Conservation (phyloP, 495 filamentous ascomycete genomes). For the Penicillium lividum region DNA sequence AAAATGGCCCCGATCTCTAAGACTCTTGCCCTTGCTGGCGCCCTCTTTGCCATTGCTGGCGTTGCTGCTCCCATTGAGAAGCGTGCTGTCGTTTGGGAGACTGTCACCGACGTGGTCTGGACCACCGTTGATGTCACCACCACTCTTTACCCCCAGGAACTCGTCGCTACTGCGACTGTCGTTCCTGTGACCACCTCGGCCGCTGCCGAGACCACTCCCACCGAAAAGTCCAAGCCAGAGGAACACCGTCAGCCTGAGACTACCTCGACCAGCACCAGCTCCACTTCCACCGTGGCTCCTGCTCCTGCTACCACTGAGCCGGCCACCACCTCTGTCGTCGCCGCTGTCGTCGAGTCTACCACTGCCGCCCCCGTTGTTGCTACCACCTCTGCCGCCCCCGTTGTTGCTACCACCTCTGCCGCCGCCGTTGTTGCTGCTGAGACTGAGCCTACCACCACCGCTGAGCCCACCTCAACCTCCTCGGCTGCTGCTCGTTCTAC, state of each 20-base stretch:
- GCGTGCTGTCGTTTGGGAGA: slow-evolving; percentile 39
- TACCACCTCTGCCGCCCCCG: slow-evolving; percentile 10
- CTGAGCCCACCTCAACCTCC: slow-evolving; percentile 14
- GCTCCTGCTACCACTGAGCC: slow-evolving; percentile 1
- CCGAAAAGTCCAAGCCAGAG: slow-evolving; percentile 11
- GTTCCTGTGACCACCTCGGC: slow-evolving; percentile 16
- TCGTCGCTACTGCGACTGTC: slow-evolving; percentile 19
- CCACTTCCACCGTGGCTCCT: slow-evolving; percentile 4
- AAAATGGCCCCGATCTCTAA: slow-evolving; percentile 47
- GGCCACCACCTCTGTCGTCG: slow-evolving; percentile 1
- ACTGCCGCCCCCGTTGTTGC: slow-evolving; percentile 14
- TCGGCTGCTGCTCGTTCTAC: slow-evolving; percentile 15
- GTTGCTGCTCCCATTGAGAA: slow-evolving; percentile 41
- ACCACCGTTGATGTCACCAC: slow-evolving; percentile 47
- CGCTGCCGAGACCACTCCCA: slow-evolving; percentile 9
- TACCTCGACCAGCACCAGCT: slow-evolving; percentile 11
- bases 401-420: slow-evolving; percentile 11
- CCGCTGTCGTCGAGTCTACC: slow-evolving; percentile 4
- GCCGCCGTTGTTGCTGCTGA: slow-evolving; percentile 11
- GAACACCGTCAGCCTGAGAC: background rate
- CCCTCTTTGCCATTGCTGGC: slow-evolving; percentile 39
- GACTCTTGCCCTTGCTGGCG: slow-evolving; percentile 43
- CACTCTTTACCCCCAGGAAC: slow-evolving; percentile 36
- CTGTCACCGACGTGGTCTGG: slow-evolving; percentile 39
- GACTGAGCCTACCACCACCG: slow-evolving; percentile 7